Conservation (phyloP, 2,329 filamentous ascomycete species). For the Calonectria pseudoreteaudii region DNA sequence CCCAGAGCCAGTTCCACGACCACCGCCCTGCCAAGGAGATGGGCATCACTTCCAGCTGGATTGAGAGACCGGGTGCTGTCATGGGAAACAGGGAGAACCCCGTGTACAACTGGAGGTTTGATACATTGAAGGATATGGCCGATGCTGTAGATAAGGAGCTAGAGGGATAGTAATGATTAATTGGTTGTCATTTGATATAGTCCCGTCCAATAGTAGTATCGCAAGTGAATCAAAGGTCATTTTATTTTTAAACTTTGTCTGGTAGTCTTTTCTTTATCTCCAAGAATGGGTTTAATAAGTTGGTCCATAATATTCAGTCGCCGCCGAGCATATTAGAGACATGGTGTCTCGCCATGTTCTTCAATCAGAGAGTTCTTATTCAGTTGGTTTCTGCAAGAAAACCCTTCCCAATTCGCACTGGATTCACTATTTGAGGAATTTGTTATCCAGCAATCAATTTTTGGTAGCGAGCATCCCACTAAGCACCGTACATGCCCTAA, state of each 20-base stretch:
- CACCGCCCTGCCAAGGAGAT: conserved; percentile 72
- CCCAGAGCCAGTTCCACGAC: conserved; percentile 78
- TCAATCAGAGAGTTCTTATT: too few relatives aligned
- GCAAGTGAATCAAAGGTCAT: neutral
- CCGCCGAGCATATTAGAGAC: neutral
- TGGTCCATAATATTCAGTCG: too few relatives aligned
- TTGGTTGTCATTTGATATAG: too few relatives aligned
- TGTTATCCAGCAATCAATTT: too few relatives aligned
- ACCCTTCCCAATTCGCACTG: too few relatives aligned
- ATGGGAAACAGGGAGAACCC: conserved; percentile 57
- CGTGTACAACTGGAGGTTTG: conserved; percentile 67
- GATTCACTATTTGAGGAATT: too few relatives aligned
- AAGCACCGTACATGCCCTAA: too few relatives aligned
- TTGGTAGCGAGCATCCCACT: too few relatives aligned
- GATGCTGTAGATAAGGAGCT: conserved; percentile 49
- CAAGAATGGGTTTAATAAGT: neutral
- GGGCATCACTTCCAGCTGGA: conserved; percentile 72
- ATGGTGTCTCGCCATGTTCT: neutral
- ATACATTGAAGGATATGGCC: conserved; percentile 70
- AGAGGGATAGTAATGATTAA: neutral
- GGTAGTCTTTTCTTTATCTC: neutral
- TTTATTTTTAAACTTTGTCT: neutral
- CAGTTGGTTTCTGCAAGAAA: too few relatives aligned
- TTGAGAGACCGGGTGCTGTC: conserved; percentile 59
- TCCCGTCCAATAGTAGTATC: too few relatives aligned